These are phyloP conservation scores for Kregervanrija fluxuum DNA, from an alignment of 805 yeast species.

Conservation along the genomic window DNA sequence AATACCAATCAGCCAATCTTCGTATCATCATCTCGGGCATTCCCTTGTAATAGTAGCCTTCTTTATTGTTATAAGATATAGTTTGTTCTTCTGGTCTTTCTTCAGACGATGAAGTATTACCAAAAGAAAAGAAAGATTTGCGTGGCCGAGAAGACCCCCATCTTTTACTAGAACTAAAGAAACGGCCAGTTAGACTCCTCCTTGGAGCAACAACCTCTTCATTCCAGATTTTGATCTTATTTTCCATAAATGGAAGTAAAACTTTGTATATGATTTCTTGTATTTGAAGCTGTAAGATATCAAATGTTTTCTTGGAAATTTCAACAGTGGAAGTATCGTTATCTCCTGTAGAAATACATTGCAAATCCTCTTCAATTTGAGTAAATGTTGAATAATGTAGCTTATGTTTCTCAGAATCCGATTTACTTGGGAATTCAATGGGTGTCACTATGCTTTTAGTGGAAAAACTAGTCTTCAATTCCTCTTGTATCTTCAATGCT, in stretches of 20 bases:
- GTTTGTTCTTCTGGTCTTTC: conserved; percentile 7
- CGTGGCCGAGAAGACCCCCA: conserved; percentile 34
- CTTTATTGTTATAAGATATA: conserved; percentile 37
- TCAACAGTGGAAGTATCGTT: background rate
- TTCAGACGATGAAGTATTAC: conserved; percentile 4
- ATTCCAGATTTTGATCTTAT: conserved; percentile 75
- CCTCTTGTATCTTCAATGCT: conserved; percentile 26
- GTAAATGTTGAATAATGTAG: conserved; percentile 26
- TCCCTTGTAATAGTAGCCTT: conserved; percentile 52
- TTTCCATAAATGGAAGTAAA: conserved; percentile 79
- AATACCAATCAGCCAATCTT: conserved; percentile 85
- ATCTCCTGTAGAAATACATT: background rate
- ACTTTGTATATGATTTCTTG: conserved; percentile 41
- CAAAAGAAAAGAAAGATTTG: conserved; percentile 28
- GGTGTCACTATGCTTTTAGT: conserved; percentile 4
- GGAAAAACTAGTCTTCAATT: conserved; percentile 15
- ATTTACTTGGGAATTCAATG: conserved; percentile 1
- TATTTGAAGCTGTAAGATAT: conserved; percentile 31
- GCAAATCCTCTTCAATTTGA: background rate
- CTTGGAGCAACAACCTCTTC: conserved; percentile 74
- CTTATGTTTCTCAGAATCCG: conserved; percentile 1
- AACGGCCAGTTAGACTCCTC: conserved; percentile 66
- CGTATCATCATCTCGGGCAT: conserved; percentile 70
- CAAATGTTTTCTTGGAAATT: conserved; percentile 15
- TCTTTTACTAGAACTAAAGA: conserved; percentile 55